Evolutionary conservation across 306 rosid species (phyloP), one percentile per base, ranked within the genome.

Genomic region (Cucumis sativus): DNA sequence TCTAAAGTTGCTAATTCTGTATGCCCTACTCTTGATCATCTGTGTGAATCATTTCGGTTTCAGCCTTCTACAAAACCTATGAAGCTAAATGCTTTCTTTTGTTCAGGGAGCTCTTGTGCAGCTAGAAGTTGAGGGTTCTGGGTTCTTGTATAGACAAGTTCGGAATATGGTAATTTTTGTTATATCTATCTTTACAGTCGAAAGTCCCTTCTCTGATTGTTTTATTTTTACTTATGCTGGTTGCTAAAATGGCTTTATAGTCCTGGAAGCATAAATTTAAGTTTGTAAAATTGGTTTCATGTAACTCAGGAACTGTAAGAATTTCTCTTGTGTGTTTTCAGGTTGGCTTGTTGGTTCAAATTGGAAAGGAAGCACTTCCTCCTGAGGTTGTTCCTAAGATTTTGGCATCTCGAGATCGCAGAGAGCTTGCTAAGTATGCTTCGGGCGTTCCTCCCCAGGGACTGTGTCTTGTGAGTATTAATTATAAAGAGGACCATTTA

Each of bases 141-240:
- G 98, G 58, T 95, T 95, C 85, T 83, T 95, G 45, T 95, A 92
- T 78, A 85, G 97, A 86, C 98, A 95, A 89, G 97, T 95, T 7
- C 91, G 97, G 43, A 95, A 92, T 84, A 95, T 95, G 98, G 98
- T 95, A 84, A 61, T 75, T 2, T 57, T 16, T 49, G 62, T 73
- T 73, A 1, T 10, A 33, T 7, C 43, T 5, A 72, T 28, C 7
- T 15, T 28, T 4, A 15, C 18, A 51, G 45, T 28, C 10, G 7
- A 25, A 12, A 7, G 39, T 47, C 14, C 39, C 13, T 45, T 45
- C 21, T 47, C 58, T 8, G 58, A 43, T 52, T 52, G 2, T 47
- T 47, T 47, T 47, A 47, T 65, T 1, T 70, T 43, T 41, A 68
- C 52, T 41, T 20, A 6, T 25, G 40, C 33, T 45, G 21, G 60